Evolutionary conservation across 2,329 filamentous ascomycete species (phyloP).

Genomic region (Didymellaceae sp.): DNA sequence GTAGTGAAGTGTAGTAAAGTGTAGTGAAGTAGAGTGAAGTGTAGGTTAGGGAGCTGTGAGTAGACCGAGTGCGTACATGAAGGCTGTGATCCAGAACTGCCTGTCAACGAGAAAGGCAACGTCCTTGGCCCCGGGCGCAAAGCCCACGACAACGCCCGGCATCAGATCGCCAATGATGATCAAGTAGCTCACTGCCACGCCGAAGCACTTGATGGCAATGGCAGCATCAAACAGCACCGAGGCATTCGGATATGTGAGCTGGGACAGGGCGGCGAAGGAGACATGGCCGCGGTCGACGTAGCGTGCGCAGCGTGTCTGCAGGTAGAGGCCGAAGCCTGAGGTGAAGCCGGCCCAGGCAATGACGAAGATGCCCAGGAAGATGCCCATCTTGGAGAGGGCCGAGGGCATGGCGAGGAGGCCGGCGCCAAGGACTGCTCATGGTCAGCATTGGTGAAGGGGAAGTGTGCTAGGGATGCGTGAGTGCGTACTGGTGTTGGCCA

Average conservation of each 20-base stretch:
- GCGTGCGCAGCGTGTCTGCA: conserved; percentile 89
- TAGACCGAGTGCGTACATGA: conserved; percentile 69
- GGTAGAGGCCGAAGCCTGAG: conserved; percentile 90
- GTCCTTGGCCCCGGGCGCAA: conserved; percentile 68
- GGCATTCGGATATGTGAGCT: conserved; percentile 95
- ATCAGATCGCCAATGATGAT: conserved; percentile 99
- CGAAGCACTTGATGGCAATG: conserved; percentile 97
- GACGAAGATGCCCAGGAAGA: conserved; percentile 80
- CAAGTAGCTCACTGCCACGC: conserved; percentile 94
- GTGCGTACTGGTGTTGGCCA: conserved; percentile 88
- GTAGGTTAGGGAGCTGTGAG: too few relatives aligned
- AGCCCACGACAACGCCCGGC: conserved; percentile 89
- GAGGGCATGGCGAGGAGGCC: conserved; percentile 96
- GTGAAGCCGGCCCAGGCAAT: conserved; percentile 92
- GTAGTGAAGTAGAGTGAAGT: too few relatives aligned
- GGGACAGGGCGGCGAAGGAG: conserved; percentile 95
- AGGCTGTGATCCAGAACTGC: conserved; percentile 97
- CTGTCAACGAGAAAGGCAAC: conserved; percentile 82
- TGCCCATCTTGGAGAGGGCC: conserved; percentile 94
- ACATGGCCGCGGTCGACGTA: conserved; percentile 89
- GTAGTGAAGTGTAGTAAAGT: too few relatives aligned
- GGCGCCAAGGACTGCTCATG: conserved; percentile 79
- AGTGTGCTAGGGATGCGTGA: not conserved
- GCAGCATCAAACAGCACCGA: conserved; percentile 94
- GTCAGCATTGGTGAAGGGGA: conserved; percentile 21